Conservation (phyloP, 306 rosid genomes). For the Dryas octopetala region DNA sequence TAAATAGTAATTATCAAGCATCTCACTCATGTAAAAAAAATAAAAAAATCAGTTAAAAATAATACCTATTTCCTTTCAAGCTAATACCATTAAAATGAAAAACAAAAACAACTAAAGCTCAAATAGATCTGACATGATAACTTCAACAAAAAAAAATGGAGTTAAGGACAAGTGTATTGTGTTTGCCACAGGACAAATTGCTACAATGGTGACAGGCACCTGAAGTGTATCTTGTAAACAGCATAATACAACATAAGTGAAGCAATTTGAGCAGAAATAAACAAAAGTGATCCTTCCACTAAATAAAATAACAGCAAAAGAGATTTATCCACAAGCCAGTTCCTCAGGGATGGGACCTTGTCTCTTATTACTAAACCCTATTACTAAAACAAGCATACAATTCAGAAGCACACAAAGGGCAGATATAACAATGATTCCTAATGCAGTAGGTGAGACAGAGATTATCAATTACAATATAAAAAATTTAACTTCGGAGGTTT, state of each 20-base stretch:
- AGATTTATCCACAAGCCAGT: too few species aligned
- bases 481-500: neutral
- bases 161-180: neutral
- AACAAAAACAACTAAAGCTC: neutral
- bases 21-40: neutral
- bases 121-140: neutral
- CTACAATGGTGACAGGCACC: neutral
- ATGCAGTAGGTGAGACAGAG: neutral
- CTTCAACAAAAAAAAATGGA: neutral
- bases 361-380: too few species aligned
- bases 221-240: neutral
- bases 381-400: neutral
- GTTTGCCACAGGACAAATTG: neutral
- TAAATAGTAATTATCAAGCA: slow-evolving; percentile 23
- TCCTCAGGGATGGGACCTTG: too few species aligned
- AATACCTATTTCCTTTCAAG: neutral
- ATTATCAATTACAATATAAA: too few species aligned
- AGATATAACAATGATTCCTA: neutral
- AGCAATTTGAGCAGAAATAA: too few species aligned
- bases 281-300: too few species aligned
- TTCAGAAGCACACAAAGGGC: neutral
- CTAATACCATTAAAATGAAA: neutral
- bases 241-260: neutral
- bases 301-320: too few species aligned
- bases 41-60: neutral